A percentile compares a stretch with the other conserved stretches of the same genome.
Evolutionary conservation across 805 yeast genomes (phyloP).

Genomic region (Blastobotrys peoriensis): DNA sequence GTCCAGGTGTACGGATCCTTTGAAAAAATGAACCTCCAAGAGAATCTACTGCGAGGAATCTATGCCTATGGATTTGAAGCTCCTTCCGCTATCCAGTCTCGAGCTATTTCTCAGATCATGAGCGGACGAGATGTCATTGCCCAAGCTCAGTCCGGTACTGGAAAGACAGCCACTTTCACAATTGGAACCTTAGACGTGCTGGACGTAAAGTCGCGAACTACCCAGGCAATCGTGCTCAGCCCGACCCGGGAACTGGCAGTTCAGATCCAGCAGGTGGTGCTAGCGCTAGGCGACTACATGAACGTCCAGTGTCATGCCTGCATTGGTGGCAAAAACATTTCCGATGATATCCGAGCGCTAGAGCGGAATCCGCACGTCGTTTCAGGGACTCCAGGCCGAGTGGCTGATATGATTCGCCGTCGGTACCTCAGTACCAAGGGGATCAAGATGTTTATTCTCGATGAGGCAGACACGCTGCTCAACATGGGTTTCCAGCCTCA

Average conservation of each 20-base stretch:
- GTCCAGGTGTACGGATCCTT: slow-evolving; percentile 18
- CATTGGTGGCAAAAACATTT: slow-evolving; percentile 91
- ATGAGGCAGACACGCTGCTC: slow-evolving; percentile 97
- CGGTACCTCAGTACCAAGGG: slow-evolving; percentile 73
- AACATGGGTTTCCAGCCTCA: slow-evolving; percentile 92
- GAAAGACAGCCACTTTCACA: slow-evolving; percentile 83
- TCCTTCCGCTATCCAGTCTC: slow-evolving; percentile 76
- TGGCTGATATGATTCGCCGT: slow-evolving; percentile 90
- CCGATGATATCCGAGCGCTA: slow-evolving; percentile 81
- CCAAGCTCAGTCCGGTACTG: slow-evolving; percentile 87
- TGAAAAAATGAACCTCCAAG: slow-evolving; percentile 28
- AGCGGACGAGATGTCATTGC: slow-evolving; percentile 70
- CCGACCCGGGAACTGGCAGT: slow-evolving; percentile 97
- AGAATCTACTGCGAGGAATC: slow-evolving; percentile 42
- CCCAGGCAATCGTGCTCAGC: slow-evolving; percentile 91
- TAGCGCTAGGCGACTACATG: slow-evolving; percentile 85
- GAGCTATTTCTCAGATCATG: slow-evolving; percentile 75
- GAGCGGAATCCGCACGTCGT: slow-evolving; percentile 85
- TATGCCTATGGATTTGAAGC: slow-evolving; percentile 77
- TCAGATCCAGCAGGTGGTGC: slow-evolving; percentile 91
- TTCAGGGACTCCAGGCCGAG: slow-evolving; percentile 98
- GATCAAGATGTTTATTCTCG: slow-evolving; percentile 90
- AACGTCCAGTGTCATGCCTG: slow-evolving; percentile 91
- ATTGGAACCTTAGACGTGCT: slow-evolving; percentile 56
- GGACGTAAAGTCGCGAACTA: slow-evolving; percentile 62